Conservation (phyloP, 2,329 filamentous ascomycete species). For the Cladosporium austrohemisphaericum region DNA sequence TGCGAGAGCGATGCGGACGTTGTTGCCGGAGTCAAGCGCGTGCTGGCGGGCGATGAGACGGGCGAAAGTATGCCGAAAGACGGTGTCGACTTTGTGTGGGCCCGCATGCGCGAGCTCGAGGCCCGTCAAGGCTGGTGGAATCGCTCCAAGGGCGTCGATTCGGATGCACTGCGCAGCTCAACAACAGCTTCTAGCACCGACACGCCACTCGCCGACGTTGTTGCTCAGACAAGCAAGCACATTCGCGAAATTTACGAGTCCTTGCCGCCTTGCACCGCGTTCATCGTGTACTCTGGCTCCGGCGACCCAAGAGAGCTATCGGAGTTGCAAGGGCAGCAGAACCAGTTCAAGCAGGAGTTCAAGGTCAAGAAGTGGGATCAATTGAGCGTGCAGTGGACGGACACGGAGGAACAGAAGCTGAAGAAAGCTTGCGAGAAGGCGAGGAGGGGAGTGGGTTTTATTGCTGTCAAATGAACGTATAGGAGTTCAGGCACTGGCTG, state of each 20-base stretch:
- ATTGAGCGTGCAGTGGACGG: constrained; percentile 61
- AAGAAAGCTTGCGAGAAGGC: constrained; percentile 54
- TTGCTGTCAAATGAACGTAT: constrained; percentile 58
- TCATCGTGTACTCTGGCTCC: constrained; percentile 63
- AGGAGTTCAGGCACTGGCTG: too few relatives aligned
- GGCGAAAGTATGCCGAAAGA: constrained; percentile 40
- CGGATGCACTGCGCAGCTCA: constrained; percentile 31
- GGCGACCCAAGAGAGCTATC: constrained; percentile 57
- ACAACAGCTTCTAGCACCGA: constrained; percentile 18
- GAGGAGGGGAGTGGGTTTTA: constrained; percentile 56
- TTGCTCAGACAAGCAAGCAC: constrained; percentile 48
- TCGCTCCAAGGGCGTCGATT: constrained; percentile 42
- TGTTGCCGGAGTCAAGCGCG: constrained; percentile 53
- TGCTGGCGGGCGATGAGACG: constrained; percentile 46
- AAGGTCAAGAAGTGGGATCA: constrained; percentile 60
- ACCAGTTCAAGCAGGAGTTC: constrained; percentile 55
- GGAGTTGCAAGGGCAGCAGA: constrained; percentile 54
- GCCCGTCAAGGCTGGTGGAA: constrained; percentile 59
- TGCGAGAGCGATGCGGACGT: constrained; percentile 57
- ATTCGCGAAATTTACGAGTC: constrained; percentile 53
- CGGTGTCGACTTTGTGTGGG: constrained; percentile 62
- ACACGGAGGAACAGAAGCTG: constrained; percentile 59
- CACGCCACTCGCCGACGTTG: constrained; percentile 41
- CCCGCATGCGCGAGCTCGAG: constrained; percentile 59
- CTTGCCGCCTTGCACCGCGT: constrained; percentile 56